A percentile compares a stretch with the other conserved stretches of the same genome.
phyloP scores from a whole-genome alignment of 306 rosid genomes.

The Astragalus membranaceus region DNA sequence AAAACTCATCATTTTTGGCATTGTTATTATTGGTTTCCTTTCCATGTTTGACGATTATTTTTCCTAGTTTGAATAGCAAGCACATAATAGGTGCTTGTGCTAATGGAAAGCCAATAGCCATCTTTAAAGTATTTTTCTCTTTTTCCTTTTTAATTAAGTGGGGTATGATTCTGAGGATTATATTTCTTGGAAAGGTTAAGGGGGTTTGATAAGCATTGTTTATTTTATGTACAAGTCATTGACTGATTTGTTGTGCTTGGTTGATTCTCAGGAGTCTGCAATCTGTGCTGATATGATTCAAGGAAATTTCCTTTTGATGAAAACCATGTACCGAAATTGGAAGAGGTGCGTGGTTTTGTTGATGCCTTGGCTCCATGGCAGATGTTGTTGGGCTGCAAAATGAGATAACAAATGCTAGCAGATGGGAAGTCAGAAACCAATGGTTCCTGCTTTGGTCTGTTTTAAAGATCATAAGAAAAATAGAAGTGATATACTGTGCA shows the following conservation, averaged over 20 bases:
- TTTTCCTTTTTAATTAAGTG: neutral
- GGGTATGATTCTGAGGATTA: neutral
- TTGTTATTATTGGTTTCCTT: neutral
- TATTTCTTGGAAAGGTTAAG: neutral
- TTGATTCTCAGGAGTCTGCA: constrained; percentile 38
- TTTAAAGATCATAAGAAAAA: no score
- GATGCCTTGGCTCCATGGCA: constrained; percentile 3
- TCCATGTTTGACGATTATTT: neutral
- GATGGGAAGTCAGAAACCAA: neutral
- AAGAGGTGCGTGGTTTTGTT: neutral
- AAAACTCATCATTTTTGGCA: neutral
- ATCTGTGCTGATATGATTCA: constrained; percentile 10
- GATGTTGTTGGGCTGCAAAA: neutral
- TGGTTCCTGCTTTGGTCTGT: neutral
- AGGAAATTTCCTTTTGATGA: constrained; percentile 2
- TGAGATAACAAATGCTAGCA: neutral
- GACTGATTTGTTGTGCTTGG: constrained; percentile 21
- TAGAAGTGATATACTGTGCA: no score
- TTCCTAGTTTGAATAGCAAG: neutral
- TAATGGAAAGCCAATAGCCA: neutral
- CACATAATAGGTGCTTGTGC: neutral
- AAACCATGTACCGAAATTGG: constrained; percentile 5
- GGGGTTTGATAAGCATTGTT: neutral
- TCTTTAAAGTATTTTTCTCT: neutral
- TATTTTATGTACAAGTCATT: neutral